A percentile compares a stretch with the other conserved stretches of the same genome.
These are phyloP conservation scores for Pythium folliculosum DNA, from an alignment of 352 stramenopile genomes.

Conservation along the genomic window DNA sequence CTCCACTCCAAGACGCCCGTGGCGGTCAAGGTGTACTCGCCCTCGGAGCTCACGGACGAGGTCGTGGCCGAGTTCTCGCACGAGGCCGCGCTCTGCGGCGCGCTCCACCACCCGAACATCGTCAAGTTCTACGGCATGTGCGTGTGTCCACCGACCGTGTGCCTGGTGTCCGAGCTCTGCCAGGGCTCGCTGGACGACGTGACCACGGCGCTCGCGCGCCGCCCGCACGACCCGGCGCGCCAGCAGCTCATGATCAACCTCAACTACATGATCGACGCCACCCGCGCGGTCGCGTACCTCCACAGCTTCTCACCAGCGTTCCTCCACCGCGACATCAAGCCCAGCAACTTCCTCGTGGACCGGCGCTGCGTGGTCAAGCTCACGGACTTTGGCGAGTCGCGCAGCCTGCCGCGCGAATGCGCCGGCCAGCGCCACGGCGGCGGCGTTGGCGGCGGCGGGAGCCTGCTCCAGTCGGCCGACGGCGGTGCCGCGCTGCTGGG, in stretches of 20 bases:
- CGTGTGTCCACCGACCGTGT: conserved; percentile 73
- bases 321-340: conserved; percentile 74
- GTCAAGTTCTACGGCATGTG: conserved; percentile 87
- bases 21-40: conserved; percentile 82
- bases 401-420: conserved; percentile 31
- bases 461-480: conserved; percentile 20
- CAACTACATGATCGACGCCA: conserved; percentile 67
- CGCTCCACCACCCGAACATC: conserved; percentile 78
- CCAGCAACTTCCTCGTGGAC: conserved; percentile 80
- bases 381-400: conserved; percentile 40
- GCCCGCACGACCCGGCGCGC: conserved; percentile 44
- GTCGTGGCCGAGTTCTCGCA: conserved; percentile 82
- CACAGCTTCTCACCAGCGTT: conserved; percentile 77
- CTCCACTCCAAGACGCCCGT: conserved; percentile 55
- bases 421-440: conserved; percentile 12
- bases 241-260: conserved; percentile 65
- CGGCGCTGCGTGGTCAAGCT: conserved; percentile 41
- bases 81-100: conserved; percentile 70
- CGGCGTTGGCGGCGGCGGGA: not conserved
- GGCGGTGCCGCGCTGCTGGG: not conserved
- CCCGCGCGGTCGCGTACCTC: conserved; percentile 63
- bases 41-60: conserved; percentile 52
- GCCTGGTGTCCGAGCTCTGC: conserved; percentile 76
- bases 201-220: conserved; percentile 45
- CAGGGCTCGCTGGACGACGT: conserved; percentile 59